phyloP scores from a whole-genome alignment of 305 asterid genomes.

The Nicotiana rustica region DNA sequence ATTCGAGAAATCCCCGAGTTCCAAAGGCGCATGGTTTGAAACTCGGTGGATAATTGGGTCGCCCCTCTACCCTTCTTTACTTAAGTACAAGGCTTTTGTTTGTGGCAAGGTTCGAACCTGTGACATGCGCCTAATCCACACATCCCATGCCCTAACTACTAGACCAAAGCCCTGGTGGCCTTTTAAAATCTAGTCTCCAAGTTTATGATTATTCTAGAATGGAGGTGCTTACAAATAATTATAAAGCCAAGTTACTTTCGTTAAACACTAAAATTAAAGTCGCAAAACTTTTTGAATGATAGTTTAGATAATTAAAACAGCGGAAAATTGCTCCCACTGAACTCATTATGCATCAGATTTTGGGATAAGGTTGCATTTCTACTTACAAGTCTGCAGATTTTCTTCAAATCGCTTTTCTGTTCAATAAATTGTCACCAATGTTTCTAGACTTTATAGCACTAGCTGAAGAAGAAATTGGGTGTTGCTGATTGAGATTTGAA shows the following conservation, averaged over 20 bases:
- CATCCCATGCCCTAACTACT: no score
- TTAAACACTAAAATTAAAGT: slow-evolving; percentile 5
- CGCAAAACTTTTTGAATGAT: background rate
- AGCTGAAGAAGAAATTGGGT: background rate
- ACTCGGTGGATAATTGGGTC: no score
- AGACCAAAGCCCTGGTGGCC: no score
- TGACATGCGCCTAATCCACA: no score
- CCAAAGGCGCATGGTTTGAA: no score
- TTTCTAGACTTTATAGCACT: background rate
- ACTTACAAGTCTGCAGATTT: background rate
- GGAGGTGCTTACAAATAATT: background rate
- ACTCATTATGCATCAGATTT: slow-evolving; percentile 17
- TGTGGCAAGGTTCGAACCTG: no score
- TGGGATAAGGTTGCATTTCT: slow-evolving; percentile 10
- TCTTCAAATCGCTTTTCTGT: background rate
- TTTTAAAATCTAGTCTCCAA: background rate
- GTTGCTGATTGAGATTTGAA: background rate
- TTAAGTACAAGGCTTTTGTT: no score
- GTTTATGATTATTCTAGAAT: background rate
- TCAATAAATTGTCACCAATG: background rate
- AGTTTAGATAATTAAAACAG: background rate
- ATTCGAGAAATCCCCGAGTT: no score
- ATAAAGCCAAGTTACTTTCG: background rate
- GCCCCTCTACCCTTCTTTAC: no score
- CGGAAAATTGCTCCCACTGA: background rate